Evolutionary conservation across 768 basidiomycete genomes (phyloP).

Genomic region (Mycena galericulata): DNA sequence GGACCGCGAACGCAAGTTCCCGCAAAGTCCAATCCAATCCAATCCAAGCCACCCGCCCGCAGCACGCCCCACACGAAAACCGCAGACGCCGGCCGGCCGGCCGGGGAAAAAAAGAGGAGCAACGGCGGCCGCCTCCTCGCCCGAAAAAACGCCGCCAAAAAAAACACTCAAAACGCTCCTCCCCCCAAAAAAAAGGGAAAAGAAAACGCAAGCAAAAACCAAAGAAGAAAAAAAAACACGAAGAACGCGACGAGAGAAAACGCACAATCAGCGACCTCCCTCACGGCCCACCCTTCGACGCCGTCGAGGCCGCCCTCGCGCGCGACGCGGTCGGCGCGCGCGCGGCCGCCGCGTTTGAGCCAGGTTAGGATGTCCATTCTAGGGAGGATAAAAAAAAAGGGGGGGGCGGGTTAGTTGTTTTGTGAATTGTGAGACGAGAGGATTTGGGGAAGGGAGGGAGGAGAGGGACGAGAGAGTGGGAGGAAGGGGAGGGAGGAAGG

Average conservation of each 20-base stretch:
- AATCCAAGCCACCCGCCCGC: too few species aligned
- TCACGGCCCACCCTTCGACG: conserved; percentile 89
- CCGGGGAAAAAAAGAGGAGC: too few species aligned
- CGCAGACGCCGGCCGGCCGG: too few species aligned
- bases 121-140: too few species aligned
- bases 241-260: too few species aligned
- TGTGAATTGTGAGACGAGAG: not conserved
- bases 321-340: conserved; percentile 32
- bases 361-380: conserved; percentile 74
- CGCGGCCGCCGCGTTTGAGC: conserved; percentile 55
- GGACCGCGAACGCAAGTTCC: too few species aligned
- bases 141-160: too few species aligned
- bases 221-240: conserved; percentile 10
- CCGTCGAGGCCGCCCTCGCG: conserved; percentile 84
- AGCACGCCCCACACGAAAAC: too few species aligned
- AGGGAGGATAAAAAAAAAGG: not conserved
- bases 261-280: conserved; percentile 88
- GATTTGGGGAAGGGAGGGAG: not conserved
- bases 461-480: not conserved
- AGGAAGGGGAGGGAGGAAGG: too few species aligned
- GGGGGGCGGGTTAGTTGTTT: too few species aligned
- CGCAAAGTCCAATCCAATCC: too few species aligned
- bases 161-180: too few species aligned
- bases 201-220: not conserved
- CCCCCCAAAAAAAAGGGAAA: not conserved